Evolutionary conservation across 1,139 yeast genomes (phyloP).

Genomic region (Sugiyamaella xylanicola): DNA sequence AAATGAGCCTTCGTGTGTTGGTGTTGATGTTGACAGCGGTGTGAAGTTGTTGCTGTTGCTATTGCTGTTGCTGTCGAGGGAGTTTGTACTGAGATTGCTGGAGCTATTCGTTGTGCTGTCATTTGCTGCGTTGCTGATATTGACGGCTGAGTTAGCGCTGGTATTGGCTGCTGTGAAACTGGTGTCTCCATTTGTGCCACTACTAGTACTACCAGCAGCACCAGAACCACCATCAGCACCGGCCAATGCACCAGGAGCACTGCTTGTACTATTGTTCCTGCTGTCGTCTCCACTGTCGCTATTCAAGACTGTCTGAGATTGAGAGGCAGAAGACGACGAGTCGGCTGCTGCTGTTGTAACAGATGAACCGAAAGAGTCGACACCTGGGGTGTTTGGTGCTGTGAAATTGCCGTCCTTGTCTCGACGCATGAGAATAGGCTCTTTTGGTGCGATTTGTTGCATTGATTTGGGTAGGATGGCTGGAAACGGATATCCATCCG

Average conservation of each 20-base stretch:
- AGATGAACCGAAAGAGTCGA: conserved; percentile 13
- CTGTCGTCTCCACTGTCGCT: no score
- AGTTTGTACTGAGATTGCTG: background rate
- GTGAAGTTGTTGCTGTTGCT: background rate
- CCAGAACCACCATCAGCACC: no score
- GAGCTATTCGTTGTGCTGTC: conserved; percentile 10
- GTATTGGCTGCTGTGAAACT: background rate
- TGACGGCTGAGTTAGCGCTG: background rate
- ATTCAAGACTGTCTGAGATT: no score
- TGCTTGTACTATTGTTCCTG: no score
- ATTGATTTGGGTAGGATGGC: conserved; percentile 37
- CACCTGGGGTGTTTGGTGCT: conserved; percentile 22
- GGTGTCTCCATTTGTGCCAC: background rate
- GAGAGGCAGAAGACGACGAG: background rate
- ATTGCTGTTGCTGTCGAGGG: background rate
- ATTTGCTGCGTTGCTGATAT: background rate
- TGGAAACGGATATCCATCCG: conserved; percentile 33
- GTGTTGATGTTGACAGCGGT: conserved; percentile 13
- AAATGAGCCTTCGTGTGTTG: conserved; percentile 1
- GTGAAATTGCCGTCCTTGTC: conserved; percentile 34
- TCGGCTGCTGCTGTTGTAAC: no score
- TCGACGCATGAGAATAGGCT: conserved; percentile 39
- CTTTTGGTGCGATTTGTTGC: conserved; percentile 41
- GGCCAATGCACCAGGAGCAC: no score
- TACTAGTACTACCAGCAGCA: no score